Evolutionary conservation across 306 rosid genomes (phyloP), one percentile per base, ranked within the genome.

Genomic region (Ochetophila trinervis): DNA sequence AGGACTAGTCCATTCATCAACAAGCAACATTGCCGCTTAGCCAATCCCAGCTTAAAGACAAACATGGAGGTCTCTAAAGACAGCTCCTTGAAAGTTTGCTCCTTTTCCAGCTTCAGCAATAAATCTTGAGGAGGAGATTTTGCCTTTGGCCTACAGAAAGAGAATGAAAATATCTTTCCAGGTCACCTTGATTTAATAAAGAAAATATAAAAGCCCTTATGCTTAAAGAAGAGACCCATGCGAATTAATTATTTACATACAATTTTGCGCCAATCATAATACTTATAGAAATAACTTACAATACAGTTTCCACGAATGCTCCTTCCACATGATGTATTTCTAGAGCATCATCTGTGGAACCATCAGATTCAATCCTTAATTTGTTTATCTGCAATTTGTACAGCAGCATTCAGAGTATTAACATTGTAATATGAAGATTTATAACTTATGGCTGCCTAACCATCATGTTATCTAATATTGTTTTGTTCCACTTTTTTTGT

Each of bases 1-100:
- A 70, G 52, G 74, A 93, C 86, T 69, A 90, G 91, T 61, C 99
- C 99, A 69, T 93, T 93, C 99, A 93, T 86, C 80, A 93, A 78
- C 71, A 90, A 78, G 79, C 88, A 76, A 62, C 96, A 93, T 63
- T 75, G 76, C 57, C 67, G 70, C 83, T 78, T 84, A 21, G 91
- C 81, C 69, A 90, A 80, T 47, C 99, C 99, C 69, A 90, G 87
- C 82, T 82, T 86, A 80, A 83, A 84, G 64, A 85, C 89, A 74
- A 81, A 79, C 76, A 70, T 66, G 74, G 97, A 84, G 81, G 91
- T 86, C 79, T 93, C 90, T 60, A 73, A 86, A 53, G 97, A 81
- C 78, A 80, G 52, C 50, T 86, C 84, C 83, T 75, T 81, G 67
- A 69, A 86, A 59, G 90, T 85, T 76, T 86, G 78, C 62, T 93